Evolutionary conservation across 2,329 filamentous ascomycete genomes (phyloP).

Genomic region (Meredithiella fracta): DNA sequence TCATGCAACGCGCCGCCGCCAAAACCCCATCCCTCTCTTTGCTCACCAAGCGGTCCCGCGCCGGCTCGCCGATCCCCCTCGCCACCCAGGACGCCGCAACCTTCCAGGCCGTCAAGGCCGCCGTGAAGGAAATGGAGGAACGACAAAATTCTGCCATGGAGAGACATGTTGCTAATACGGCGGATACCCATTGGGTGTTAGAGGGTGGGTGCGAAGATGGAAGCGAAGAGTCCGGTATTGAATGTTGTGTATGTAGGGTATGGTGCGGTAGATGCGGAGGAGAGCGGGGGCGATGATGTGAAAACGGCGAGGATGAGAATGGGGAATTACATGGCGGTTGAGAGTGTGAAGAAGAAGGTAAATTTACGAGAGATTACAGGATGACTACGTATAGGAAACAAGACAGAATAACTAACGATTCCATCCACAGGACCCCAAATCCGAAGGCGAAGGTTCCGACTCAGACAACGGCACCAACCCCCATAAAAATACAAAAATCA

Average conservation of each 20-base stretch:
- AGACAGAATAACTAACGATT: neutral
- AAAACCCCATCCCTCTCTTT: constrained; percentile 26
- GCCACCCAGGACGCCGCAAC: constrained; percentile 9
- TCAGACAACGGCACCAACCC: constrained; percentile 5
- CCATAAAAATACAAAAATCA: constrained; percentile 11
- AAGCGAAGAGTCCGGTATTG: constrained; percentile 25
- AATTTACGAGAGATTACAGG: neutral
- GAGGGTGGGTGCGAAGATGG: constrained; percentile 22
- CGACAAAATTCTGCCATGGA: constrained; percentile 46
- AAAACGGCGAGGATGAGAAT: constrained; percentile 23
- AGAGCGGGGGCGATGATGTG: constrained; percentile 19
- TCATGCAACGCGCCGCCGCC: constrained; percentile 74
- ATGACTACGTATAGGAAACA: neutral
- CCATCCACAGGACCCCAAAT: constrained; percentile 13
- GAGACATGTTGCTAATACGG: constrained; percentile 42
- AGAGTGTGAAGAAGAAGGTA: constrained; percentile 3
- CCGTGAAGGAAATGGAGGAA: constrained; percentile 49
- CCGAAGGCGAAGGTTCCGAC: constrained; percentile 12
- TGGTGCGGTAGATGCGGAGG: constrained; percentile 30
- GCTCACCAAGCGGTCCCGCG: constrained; percentile 20
- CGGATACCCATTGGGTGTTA: constrained; percentile 63
- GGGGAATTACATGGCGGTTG: constrained; percentile 19
- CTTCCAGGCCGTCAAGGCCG: constrained; percentile 41
- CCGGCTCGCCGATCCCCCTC: neutral
- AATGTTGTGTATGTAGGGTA: constrained; percentile 44